A percentile compares a stretch with the other conserved stretches of the same genome.
phyloP scores from a whole-genome alignment of 176 grass and related monocot genomes.

The Tillandsia leiboldiana region DNA sequence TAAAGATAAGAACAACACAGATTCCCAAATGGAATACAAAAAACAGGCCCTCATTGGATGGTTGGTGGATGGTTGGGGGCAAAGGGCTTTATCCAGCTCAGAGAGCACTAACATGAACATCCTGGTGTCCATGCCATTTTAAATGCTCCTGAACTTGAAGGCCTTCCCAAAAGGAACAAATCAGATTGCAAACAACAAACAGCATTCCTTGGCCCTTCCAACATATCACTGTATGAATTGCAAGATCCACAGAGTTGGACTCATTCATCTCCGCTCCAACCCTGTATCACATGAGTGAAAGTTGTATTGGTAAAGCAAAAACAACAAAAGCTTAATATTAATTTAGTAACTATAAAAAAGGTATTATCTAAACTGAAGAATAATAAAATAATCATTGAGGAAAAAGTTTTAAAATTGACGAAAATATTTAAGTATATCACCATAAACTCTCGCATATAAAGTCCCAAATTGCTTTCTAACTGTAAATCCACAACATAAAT shows the following conservation, averaged over 20 bases:
- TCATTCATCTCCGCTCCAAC: background rate
- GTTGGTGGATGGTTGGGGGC: background rate
- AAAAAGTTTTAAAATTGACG: too few species aligned
- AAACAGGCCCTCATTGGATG: background rate
- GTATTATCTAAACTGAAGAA: too few species aligned
- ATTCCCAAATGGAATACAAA: background rate
- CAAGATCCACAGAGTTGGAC: background rate
- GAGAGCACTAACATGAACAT: slow-evolving; percentile 1
- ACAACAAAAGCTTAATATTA: too few species aligned
- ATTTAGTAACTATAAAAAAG: too few species aligned
- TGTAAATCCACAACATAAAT: too few species aligned
- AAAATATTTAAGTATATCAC: too few species aligned
- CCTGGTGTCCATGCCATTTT: background rate
- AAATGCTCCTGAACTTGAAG: background rate
- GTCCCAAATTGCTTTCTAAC: too few species aligned
- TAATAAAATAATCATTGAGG: too few species aligned
- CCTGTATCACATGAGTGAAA: background rate
- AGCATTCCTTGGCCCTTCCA: background rate
- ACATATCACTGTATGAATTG: background rate
- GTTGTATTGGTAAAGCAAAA: too few species aligned
- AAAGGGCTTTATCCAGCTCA: background rate
- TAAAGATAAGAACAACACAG: background rate
- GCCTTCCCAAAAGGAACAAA: background rate
- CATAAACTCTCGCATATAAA: too few species aligned
- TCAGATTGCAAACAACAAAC: background rate